phyloP scores from a whole-genome alignment of 345 rosid genomes.

The Jatropha curcas region DNA sequence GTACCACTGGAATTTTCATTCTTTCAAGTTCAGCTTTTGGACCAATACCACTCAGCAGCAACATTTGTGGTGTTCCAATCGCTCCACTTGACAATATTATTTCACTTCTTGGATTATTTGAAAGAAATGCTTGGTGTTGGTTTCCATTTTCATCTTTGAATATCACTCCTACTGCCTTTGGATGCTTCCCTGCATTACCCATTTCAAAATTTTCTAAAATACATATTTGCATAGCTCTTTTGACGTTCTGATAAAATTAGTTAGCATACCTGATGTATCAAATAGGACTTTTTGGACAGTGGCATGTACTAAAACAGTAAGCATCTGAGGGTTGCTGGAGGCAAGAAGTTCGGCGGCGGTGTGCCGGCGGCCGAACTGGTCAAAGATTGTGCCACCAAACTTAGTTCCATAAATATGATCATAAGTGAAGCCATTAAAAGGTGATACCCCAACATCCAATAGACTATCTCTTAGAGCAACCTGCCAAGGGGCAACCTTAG shows the following conservation, averaged over 20 bases:
- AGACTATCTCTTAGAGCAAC: slow-evolving; percentile 69
- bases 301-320: slow-evolving; percentile 73
- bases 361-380: slow-evolving; percentile 84
- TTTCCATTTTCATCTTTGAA: slow-evolving; percentile 87
- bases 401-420: slow-evolving; percentile 92
- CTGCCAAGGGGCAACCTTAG: slow-evolving; percentile 74
- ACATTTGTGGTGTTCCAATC: slow-evolving; percentile 85
- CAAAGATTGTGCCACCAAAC: slow-evolving; percentile 91
- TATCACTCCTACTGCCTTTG: slow-evolving; percentile 74
- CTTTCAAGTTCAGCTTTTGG: slow-evolving; percentile 65
- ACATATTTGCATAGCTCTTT: not conserved
- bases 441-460: slow-evolving; percentile 74
- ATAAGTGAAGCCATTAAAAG: slow-evolving; percentile 89
- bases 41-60: slow-evolving; percentile 88
- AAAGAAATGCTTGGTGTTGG: slow-evolving; percentile 61
- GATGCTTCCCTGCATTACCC: slow-evolving; percentile 46
- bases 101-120: slow-evolving; percentile 58
- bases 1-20: slow-evolving; percentile 60
- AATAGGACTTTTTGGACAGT: slow-evolving; percentile 75
- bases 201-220: not conserved
- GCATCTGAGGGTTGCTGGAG: slow-evolving; percentile 62
- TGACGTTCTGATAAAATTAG: not conserved
- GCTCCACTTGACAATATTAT: slow-evolving; percentile 84
- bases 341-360: slow-evolving; percentile 94
- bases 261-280: slow-evolving; percentile 52